These are phyloP conservation scores for Cenchrus purpureus DNA, from an alignment of 176 grass and related monocot species.

Conservation along the genomic window DNA sequence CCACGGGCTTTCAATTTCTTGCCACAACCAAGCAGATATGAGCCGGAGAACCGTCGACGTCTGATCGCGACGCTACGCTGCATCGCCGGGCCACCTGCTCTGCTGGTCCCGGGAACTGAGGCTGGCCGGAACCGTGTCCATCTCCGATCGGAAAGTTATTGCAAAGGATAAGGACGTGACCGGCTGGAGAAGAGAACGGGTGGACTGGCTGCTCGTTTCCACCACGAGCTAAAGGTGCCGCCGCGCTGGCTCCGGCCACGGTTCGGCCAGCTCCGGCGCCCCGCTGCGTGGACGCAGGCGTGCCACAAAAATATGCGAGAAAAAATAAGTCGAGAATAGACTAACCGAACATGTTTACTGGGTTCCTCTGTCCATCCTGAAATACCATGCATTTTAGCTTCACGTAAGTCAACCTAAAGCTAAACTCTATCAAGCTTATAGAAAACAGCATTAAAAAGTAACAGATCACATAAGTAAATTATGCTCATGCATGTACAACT, in stretches of 20 bases:
- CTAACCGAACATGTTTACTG: no score
- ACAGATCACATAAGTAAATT: no score
- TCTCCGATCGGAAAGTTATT: background rate
- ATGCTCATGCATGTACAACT: no score
- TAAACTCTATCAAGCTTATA: no score
- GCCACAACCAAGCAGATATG: no score
- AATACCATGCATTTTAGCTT: no score
- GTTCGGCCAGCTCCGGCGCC: background rate
- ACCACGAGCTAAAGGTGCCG: background rate
- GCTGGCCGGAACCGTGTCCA: background rate
- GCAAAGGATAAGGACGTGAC: background rate
- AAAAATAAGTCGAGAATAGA: no score
- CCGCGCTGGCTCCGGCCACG: background rate
- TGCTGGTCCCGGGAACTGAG: background rate
- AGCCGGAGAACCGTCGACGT: background rate
- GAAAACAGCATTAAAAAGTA: no score
- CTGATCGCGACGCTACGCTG: constrained; percentile 8
- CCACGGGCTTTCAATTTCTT: no score
- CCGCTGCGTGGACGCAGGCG: background rate
- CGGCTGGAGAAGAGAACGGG: background rate
- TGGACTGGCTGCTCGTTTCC: background rate
- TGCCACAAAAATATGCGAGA: no score
- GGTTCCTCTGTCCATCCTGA: no score
- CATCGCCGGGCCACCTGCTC: background rate
- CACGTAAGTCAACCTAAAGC: no score